Percentiles rank a stretch among this genome's conserved stretches.
Conservation (phyloP, 441 rosid genomes). For the Populus hybrid region DNA sequence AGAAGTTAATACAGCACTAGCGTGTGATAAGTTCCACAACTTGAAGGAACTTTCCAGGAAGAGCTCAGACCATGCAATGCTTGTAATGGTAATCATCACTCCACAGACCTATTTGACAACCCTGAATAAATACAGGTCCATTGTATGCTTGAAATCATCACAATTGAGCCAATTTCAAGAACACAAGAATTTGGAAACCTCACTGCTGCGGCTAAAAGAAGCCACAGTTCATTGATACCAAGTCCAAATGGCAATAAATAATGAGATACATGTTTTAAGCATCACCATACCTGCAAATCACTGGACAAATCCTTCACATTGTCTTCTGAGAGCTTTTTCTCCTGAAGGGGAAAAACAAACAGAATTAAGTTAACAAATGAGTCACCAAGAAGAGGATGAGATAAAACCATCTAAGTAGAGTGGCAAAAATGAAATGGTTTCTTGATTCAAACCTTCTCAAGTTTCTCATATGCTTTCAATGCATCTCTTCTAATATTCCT, state of each 20-base stretch:
- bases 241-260: not conserved
- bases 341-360: constrained; percentile 37
- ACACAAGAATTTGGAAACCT: not conserved
- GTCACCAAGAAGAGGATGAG: not conserved
- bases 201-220: not conserved
- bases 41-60: not conserved
- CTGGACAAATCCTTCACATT: constrained; percentile 83
- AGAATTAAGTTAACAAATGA: constrained; percentile 1
- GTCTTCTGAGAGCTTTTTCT: constrained; percentile 95
- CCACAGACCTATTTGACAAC: not conserved
- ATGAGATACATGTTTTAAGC: not conserved
- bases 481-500: constrained; percentile 95
- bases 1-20: not conserved
- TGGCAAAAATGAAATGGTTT: not conserved
- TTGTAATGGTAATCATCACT: not conserved
- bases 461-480: constrained; percentile 81
- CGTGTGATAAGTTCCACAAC: not conserved
- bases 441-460: constrained; percentile 60
- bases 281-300: constrained; percentile 69
- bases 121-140: not conserved
- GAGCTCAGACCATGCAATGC: not conserved
- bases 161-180: not conserved
- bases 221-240: not conserved
- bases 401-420: not conserved
- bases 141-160: not conserved